Conservation (phyloP, 179 eudicot species). For the Drosera spatulata region DNA sequence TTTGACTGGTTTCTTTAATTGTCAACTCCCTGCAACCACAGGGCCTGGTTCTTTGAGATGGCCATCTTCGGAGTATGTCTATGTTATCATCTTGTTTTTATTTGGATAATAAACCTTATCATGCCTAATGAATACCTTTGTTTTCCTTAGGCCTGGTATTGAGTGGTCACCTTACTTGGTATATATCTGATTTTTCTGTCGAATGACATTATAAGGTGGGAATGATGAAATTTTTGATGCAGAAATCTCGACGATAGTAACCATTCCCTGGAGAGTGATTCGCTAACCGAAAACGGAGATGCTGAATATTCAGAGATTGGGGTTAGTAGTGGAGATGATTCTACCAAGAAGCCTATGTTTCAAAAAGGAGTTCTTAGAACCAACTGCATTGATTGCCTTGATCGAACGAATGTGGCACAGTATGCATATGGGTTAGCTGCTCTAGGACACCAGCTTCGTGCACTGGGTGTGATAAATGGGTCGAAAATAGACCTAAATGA, state of each 20-base stretch:
- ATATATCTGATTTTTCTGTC: too few relatives aligned
- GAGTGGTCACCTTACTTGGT: too few relatives aligned
- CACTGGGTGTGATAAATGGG: slow-evolving; percentile 43
- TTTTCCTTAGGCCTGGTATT: too few relatives aligned
- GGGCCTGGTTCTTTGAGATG: slow-evolving; percentile 22
- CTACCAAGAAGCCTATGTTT: slow-evolving; percentile 34
- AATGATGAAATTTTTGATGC: slow-evolving; percentile 4
- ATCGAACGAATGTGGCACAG: too few relatives aligned
- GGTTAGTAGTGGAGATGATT: too few relatives aligned
- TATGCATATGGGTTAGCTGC: slow-evolving; percentile 51
- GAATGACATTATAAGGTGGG: neutral
- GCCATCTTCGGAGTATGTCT: slow-evolving; percentile 41
- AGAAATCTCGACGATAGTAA: slow-evolving; percentile 24
- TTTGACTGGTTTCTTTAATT: slow-evolving; percentile 74
- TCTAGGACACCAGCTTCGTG: slow-evolving; percentile 67
- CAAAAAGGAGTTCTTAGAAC: slow-evolving; percentile 87
- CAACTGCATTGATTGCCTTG: neutral
- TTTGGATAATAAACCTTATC: neutral
- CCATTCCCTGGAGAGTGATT: slow-evolving; percentile 13
- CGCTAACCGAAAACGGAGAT: slow-evolving; percentile 21
- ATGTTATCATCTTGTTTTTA: slow-evolving; percentile 1
- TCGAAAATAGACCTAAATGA: slow-evolving; percentile 58
- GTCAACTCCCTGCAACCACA: slow-evolving; percentile 41
- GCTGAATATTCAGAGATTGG: neutral
- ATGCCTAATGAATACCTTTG: too few relatives aligned